Base-by-base conservation (phyloP, 208 protist genomes). In the Novymonas esmeraldas region DNA sequence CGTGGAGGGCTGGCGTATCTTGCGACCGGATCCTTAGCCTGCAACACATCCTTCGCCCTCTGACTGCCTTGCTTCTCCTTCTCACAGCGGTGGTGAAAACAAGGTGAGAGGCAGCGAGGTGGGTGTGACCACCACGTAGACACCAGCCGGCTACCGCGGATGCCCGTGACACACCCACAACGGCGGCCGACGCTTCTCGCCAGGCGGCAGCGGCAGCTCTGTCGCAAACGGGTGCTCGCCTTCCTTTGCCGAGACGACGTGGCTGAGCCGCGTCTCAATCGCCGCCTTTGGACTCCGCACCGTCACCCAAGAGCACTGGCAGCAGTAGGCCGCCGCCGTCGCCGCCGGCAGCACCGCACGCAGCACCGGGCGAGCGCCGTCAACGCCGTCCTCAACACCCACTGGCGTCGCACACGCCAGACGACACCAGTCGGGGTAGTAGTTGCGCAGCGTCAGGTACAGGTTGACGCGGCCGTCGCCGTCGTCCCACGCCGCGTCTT, bases 241-340 rank as follows among this genome's bases (percentile, higher is more conserved):
- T n/a, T 67, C 60, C 11, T 58, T 50, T 22, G 38, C 18, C 50
- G 57, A 4, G 33, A 69, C 67, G 6, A 72, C 46, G 42, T 93
- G 81, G 20, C 81, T 75, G 31, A 92, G 60, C 16, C 60, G 74
- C 13, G 87, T 93, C 41, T 85, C 78, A 39, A 95, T 87, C 11
- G 73, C 59, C 29, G 75, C 83, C 49, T 68, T 68, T 7, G 64
- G 29, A 18, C 50, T 48, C 20, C 34, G 55, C 52, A 93, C 87
- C 13, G 90, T 91, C 28, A 92, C 70, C 85, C 87, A 95, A 31
- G 87, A 90, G 64, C 90, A 95, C 62, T 95, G 90, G 54, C 90
- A 95, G 70, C 90, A 93, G 75, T 95, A 95, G 20, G 87, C 90
- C 31, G 87, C 90, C 28, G 65, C 64, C 18, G 87, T 87, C 31